Base-by-base conservation (phyloP, 495 filamentous ascomycete genomes). In the Penicillium canariense region DNA sequence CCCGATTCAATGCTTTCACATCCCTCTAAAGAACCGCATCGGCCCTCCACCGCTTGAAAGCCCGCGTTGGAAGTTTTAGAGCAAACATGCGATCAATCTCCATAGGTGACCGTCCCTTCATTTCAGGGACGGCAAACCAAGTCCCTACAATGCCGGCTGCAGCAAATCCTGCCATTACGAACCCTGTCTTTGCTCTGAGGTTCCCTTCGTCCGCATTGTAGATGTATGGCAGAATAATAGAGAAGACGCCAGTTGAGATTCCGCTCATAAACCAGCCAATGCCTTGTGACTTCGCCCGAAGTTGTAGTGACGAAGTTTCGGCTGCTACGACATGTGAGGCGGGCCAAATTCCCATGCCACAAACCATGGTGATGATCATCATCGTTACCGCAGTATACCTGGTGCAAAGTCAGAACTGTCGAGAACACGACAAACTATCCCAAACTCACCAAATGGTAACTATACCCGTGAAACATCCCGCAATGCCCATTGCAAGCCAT, bases 1-100 rank as follows among this genome's bases (percentile, higher is more conserved):
- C 2, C 9, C 12, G 22, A 48, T 12, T 18, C 18, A 6, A 5
- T 18, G 38, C n/a, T 5, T 47, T 48, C 15, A 14, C 15, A 12
- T 45, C 20, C n/a, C 51, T 55, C 32, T 46, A 31, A 1, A 38
- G 12, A 15, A 36, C 11, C 6, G 56, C 45, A 50, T 65, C 62
- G 10, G 55, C 56, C 11, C 44, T 39, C 68, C 68, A 68, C 8
- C 15, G 1, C 45, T 61, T 63, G 38, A 72, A 70, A 11, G 25
- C 20, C 1, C 63, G 50, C 15, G 69, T 56, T 0, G 55, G 55
- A 1, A 69, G 25, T 0, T 14, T 53, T 34, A 61, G 14, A 0
- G 63, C 60, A 53, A 73, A 75, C 70, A 75, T 68, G 0, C 56
- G 58, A 51, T 72, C 69, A 40, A 72, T 72, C 43, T 74, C 71